Conservation (phyloP, 345 rosid species). For the Aquilaria yunnanensis region DNA sequence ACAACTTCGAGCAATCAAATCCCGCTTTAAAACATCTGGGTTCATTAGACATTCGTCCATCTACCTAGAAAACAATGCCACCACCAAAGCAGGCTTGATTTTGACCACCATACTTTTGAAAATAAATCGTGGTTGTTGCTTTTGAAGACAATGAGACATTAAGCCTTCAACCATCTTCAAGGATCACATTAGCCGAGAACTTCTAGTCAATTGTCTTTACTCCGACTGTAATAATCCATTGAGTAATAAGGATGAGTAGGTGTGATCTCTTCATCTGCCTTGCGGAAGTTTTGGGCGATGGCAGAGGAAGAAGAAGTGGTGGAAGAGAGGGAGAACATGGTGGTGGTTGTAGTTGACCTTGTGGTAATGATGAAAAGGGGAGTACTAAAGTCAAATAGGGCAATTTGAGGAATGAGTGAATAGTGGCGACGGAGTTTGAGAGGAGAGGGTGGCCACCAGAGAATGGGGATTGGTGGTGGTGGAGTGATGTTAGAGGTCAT, state of each 20-base stretch:
- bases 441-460: conserved; percentile 7
- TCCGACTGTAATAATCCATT: too few species aligned
- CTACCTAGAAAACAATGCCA: too few species aligned
- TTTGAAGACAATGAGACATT: too few species aligned
- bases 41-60: too few species aligned
- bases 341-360: conserved; percentile 11
- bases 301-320: conserved; percentile 26
- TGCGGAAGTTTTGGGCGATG: conserved; percentile 55
- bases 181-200: too few species aligned
- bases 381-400: conserved; percentile 23
- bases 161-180: too few species aligned
- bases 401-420: conserved; percentile 21
- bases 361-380: conserved; percentile 22
- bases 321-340: conserved; percentile 12
- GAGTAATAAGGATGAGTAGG: conserved; percentile 38
- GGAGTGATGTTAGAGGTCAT: conserved; percentile 49
- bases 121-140: too few species aligned
- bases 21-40: too few species aligned
- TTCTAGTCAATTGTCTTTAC: too few species aligned
- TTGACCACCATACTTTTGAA: too few species aligned
- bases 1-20: too few species aligned
- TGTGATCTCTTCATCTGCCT: conserved; percentile 85
- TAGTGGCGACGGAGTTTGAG: conserved; percentile 13
- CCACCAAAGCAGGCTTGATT: too few species aligned
- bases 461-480: conserved; percentile 15